Conservation (phyloP, 495 filamentous ascomycete genomes). For the Neurospora sp. region DNA sequence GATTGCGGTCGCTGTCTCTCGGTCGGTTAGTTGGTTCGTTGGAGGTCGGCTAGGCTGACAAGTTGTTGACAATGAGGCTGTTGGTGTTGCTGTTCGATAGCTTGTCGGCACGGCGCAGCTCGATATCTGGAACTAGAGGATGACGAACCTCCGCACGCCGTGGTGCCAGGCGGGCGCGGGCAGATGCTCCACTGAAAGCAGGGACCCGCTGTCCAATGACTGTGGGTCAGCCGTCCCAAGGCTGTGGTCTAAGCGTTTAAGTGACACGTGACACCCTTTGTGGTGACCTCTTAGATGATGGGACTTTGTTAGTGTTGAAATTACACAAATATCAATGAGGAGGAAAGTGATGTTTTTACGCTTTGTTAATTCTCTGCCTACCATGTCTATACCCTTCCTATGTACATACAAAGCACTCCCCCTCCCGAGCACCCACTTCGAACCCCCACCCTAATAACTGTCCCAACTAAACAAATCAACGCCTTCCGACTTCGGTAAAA, state of each 20-base stretch:
- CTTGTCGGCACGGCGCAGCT: background rate
- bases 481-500: background rate
- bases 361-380: background rate
- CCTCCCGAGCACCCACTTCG: background rate
- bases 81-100: background rate
- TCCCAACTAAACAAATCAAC: background rate
- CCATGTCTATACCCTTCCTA: background rate
- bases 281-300: background rate
- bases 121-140: background rate
- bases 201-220: background rate
- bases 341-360: background rate
- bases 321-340: no score
- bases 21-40: background rate
- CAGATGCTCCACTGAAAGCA: background rate
- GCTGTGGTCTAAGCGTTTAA: background rate
- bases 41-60: background rate
- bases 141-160: background rate
- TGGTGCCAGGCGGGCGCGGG: background rate
- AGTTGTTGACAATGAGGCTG: background rate
- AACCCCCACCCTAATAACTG: background rate
- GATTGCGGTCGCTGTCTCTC: background rate
- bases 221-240: background rate
- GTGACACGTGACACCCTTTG: conserved; percentile 1
- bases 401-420: background rate
- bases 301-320: no score